These are phyloP conservation scores for Hanseniaspora gamundiae DNA, from an alignment of 1,139 yeast species.

Conservation along the genomic window DNA sequence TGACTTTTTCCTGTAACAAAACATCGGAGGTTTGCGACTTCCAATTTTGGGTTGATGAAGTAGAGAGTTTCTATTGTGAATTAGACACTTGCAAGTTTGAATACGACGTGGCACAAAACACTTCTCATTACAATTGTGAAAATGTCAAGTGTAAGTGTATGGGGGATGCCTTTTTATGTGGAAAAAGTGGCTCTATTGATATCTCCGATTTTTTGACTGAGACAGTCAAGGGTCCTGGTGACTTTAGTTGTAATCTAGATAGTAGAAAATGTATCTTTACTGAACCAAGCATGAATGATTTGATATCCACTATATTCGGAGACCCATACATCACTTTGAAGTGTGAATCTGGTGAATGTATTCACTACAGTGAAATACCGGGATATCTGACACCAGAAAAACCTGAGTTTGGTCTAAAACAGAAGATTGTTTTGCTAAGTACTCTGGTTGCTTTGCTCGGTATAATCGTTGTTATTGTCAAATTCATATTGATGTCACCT, in stretches of 20 bases:
- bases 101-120: conserved; percentile 47
- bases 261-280: conserved; percentile 60
- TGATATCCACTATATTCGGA: conserved; percentile 83
- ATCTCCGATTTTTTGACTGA: conserved; percentile 85
- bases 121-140: conserved; percentile 70
- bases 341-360: conserved; percentile 81
- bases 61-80: conserved; percentile 84
- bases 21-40: conserved; percentile 62
- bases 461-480: conserved; percentile 27
- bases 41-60: conserved; percentile 90
- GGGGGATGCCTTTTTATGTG: conserved; percentile 89
- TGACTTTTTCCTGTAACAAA: conserved; percentile 76
- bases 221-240: conserved; percentile 88
- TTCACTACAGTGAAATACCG: conserved; percentile 86
- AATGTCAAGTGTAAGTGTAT: conserved; percentile 72
- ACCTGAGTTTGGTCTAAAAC: conserved; percentile 36
- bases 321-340: conserved; percentile 74
- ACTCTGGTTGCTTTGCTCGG: conserved; percentile 27
- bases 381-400: conserved; percentile 68
- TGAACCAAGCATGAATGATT: conserved; percentile 92
- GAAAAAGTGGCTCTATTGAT: conserved; percentile 87
- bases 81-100: conserved; percentile 58
- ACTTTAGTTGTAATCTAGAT: conserved; percentile 63
- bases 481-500: conserved; percentile 52
- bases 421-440: conserved; percentile 31